A percentile compares a stretch with the other conserved stretches of the same genome.
These are phyloP conservation scores for Candida ponderosae DNA, from an alignment of 805 yeast species.

Conservation along the genomic window DNA sequence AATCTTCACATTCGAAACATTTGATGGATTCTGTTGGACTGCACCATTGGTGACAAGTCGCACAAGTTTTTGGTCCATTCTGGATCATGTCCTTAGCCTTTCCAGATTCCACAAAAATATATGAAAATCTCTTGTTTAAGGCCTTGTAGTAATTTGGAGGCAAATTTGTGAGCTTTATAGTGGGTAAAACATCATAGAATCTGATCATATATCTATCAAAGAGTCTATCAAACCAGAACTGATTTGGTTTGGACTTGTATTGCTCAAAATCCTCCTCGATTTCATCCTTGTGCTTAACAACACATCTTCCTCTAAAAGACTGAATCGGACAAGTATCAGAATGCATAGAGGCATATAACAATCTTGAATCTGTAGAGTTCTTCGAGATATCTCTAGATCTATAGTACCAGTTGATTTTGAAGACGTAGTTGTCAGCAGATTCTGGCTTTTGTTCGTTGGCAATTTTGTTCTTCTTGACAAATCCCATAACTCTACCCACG, in stretches of 20 bases:
- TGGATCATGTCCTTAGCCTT: slow-evolving; percentile 54
- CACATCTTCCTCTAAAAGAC: slow-evolving; percentile 68
- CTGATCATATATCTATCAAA: slow-evolving; percentile 82
- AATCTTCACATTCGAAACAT: slow-evolving; percentile 69
- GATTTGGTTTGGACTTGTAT: slow-evolving; percentile 52
- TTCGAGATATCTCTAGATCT: slow-evolving; percentile 80
- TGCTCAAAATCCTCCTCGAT: slow-evolving; percentile 41
- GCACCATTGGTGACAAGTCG: slow-evolving; percentile 82
- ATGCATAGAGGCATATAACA: slow-evolving; percentile 79
- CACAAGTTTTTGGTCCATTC: slow-evolving; percentile 57
- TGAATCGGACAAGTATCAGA: slow-evolving; percentile 72
- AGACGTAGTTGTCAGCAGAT: slow-evolving; percentile 44
- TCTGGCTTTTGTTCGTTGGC: slow-evolving; percentile 14
- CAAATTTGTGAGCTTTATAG: slow-evolving; percentile 45
- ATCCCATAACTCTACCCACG: slow-evolving; percentile 77
- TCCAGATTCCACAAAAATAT: slow-evolving; percentile 66
- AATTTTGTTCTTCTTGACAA: slow-evolving; percentile 32
- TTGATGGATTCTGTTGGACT: slow-evolving; percentile 60
- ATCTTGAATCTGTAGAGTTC: slow-evolving; percentile 59
- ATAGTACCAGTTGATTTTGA: slow-evolving; percentile 86
- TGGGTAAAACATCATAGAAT: slow-evolving; percentile 71
- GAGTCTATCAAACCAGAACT: slow-evolving; percentile 77
- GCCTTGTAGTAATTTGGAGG: slow-evolving; percentile 57
- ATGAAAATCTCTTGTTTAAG: slow-evolving; percentile 59
- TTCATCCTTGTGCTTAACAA: slow-evolving; percentile 62